Evolutionary conservation across 2,329 filamentous ascomycete species (phyloP), one percentile per base, ranked within the genome.

Genomic region (Zarea fungicola): DNA sequence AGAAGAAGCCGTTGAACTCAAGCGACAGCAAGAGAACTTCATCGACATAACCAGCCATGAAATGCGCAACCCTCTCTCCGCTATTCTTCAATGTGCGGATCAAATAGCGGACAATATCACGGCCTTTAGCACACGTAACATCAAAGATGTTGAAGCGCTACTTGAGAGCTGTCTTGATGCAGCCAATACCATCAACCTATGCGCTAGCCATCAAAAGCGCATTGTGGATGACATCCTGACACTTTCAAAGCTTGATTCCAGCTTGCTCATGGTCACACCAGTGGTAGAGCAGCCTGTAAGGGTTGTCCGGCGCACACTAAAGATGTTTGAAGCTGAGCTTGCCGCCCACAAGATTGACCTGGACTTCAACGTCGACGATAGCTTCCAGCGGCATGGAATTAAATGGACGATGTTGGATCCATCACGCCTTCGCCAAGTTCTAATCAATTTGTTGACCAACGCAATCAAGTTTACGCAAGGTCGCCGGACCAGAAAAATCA

Each of bases 311-410:
- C 73, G 81, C 28, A 84, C 84, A 2, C 66, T 89, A 36, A 88
- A 87, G 62, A 89, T 92, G 81, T 89, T 90, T 57, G 85, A 90
- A 65, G 76, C 84, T 8, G 87, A 92, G 61, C 67, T 92, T 13
- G 74, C 80, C 39, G 83, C 83, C 7, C 84, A 87, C 50, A 81
- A 83, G 36, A 91, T 92, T 52, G 74, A 80, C 45, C 80, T 89
- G 64, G 76, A 82, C 32, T 86, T 89, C 55, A 72, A 75, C 1
- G 77, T 90, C 34, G 82, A 87, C 56, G 75, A 83, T 37, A 83
- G 83, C 1, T 89, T 86, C 61, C 71, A 77, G 13, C 72, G 78
- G 14, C 66, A 89, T 40, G 74, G 73, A 3, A 72, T 90, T 26
- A 80, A 86, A 53, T 89, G 84, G 83, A 83, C 85, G 34, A 85